Evolutionary conservation across 2,329 filamentous ascomycete species (phyloP), one percentile per base, ranked within the genome.

Genomic region (Dactylellina parvicollis): DNA sequence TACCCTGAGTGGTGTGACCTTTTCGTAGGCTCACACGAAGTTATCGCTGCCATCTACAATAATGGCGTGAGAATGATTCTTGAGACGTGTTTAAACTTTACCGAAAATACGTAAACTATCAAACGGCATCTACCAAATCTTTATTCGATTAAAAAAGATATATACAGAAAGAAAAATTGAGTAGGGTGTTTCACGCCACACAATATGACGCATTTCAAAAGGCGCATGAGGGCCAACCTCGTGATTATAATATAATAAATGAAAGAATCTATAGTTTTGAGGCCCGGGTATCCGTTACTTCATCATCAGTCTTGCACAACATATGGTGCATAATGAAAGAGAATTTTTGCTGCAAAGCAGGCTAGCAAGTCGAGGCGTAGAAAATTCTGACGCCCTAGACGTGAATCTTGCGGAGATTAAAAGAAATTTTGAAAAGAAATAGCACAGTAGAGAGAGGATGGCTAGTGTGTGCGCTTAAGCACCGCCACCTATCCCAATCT

Each of bases 401-500:
- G 12, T 38, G 34, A 14, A 38, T 14, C 16, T n/a, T 14, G 34
- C 34, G 34, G 34, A 38, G 16, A 38, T 38, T 38, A 38, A 38
- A 38, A 34, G 34, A 50, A 14, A 5, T n/a, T 49, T 30, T 14
- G 46, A 16, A n/a, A 10, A 28, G 46, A 5, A 14, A 18, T n/a
- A n/a, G n/a, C n/a, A n/a, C n/a, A 28, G 22, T n/a, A n/a, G 4
- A 12, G 46, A 49, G 22, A 26, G n/a, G 20, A 14, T 3, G 34
- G 16, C 34, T 38, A n/a, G 16, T 7, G 12, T 38, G 20, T 10
- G 46, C n/a, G 26, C n/a, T 44, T 50, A 70, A 26, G 60, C 69
- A 30, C 69, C 69, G 14, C 69, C 69, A 30, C 52, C 60, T 9
- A 73, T 8, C 12, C 47, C 60, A 20, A 73, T 46, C 24, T 73